These are phyloP conservation scores for Nicotiana attenuata DNA, from an alignment of 257 asterid species.

Conservation along the genomic window DNA sequence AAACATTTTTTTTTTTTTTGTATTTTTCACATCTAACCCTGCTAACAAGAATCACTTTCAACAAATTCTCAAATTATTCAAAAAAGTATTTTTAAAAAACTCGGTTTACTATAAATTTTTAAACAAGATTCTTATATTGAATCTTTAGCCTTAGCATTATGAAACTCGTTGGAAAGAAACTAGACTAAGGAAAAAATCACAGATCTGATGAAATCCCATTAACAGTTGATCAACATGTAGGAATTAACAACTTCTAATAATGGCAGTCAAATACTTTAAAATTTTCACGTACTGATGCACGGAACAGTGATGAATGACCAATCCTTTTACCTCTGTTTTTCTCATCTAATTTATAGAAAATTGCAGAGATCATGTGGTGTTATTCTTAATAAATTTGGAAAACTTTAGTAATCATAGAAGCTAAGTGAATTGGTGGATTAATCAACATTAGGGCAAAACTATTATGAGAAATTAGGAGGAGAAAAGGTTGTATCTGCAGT, in stretches of 20 bases:
- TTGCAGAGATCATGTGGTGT: not conserved
- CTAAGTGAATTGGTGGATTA: not conserved
- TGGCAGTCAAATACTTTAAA: too few species aligned
- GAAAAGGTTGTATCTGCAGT: not conserved
- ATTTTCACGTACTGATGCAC: too few species aligned
- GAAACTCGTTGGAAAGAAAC: not conserved
- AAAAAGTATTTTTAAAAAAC: not conserved
- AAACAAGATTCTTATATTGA: not conserved
- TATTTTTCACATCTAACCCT: too few species aligned
- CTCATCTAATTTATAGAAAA: too few species aligned
- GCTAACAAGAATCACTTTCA: too few species aligned
- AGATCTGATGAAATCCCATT: not conserved
- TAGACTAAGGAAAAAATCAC: too few species aligned
- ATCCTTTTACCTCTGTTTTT: too few species aligned
- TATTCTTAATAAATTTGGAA: not conserved
- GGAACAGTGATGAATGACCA: too few species aligned
- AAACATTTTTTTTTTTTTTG: too few species aligned
- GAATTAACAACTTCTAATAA: not conserved
- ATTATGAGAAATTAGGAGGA: not conserved
- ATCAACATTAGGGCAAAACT: not conserved
- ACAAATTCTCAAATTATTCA: too few species aligned
- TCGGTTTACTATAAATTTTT: not conserved
- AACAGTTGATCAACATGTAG: not conserved
- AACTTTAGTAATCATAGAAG: not conserved
- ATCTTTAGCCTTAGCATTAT: not conserved